Conservation (phyloP, 2,329 filamentous ascomycete genomes). For the Fusarium chlamydosporum region DNA sequence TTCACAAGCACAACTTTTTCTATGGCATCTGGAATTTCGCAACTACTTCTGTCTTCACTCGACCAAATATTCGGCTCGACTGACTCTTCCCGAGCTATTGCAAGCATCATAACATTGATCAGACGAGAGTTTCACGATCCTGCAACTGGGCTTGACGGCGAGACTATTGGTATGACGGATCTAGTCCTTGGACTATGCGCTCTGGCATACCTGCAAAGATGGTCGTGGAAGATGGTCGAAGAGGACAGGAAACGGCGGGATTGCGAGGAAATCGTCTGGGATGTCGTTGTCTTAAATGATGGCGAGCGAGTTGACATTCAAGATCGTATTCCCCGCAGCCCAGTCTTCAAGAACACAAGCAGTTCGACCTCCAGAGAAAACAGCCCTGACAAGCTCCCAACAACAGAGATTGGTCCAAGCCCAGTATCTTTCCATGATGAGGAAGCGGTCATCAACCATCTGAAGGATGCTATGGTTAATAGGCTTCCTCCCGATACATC, state of each 20-base stretch:
- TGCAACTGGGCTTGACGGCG: constrained; percentile 70
- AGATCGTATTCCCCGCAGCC: constrained; percentile 21
- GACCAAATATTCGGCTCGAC: constrained; percentile 77
- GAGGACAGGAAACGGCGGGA: constrained; percentile 63
- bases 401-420: constrained; percentile 1
- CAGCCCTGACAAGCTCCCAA: constrained; percentile 4
- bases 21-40: constrained; percentile 68
- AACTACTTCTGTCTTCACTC: constrained; percentile 70
- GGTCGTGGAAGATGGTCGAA: constrained; percentile 66
- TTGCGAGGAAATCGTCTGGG: constrained; percentile 74
- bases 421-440: constrained; percentile 51
- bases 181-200: constrained; percentile 72
- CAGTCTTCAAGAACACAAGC: constrained; percentile 13
- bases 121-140: constrained; percentile 75
- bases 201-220: constrained; percentile 72
- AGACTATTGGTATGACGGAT: constrained; percentile 72
- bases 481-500: constrained; percentile 68
- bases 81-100: constrained; percentile 77
- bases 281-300: constrained; percentile 73
- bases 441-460: constrained; percentile 60
- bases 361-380: constrained; percentile 3
- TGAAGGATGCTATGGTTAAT: constrained; percentile 68
- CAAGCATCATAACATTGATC: constrained; percentile 75
- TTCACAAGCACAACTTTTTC: constrained; percentile 69
- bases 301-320: constrained; percentile 70